Conservation (phyloP, 2,329 filamentous ascomycete species). For the Aspergillus fumigatiaffinis region DNA sequence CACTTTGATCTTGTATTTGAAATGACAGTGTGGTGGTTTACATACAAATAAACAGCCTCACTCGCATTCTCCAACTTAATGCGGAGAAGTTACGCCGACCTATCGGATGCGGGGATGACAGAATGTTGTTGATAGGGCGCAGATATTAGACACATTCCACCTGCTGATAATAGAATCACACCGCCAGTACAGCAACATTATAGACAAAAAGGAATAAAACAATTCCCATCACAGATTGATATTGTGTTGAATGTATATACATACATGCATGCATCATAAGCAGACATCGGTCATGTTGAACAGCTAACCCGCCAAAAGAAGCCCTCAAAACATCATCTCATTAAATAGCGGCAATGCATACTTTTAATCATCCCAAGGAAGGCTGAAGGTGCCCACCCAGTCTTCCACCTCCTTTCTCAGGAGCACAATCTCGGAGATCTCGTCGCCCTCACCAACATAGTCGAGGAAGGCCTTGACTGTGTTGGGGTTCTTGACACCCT, state of each 20-base stretch:
- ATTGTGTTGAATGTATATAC: constrained; percentile 16
- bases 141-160: not conserved
- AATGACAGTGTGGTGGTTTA: not conserved
- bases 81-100: not conserved
- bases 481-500: constrained; percentile 90
- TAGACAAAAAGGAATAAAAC: too few species aligned
- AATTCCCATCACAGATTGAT: not conserved
- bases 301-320: not conserved
- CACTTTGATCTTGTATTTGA: not conserved
- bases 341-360: not conserved
- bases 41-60: not conserved
- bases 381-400: constrained; percentile 87
- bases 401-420: constrained; percentile 84
- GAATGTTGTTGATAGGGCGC: not conserved
- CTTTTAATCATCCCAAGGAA: constrained; percentile 64
- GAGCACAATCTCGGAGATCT: constrained; percentile 76
- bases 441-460: constrained; percentile 75
- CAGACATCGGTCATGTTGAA: not conserved
- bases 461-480: constrained; percentile 98
- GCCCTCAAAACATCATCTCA: not conserved
- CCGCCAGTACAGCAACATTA: too few species aligned
- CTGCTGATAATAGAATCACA: too few species aligned
- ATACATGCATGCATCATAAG: constrained; percentile 12
- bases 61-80: not conserved
- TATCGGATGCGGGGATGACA: not conserved